phyloP scores from a whole-genome alignment of 139 green algal species.

The Chlorella sp. region DNA sequence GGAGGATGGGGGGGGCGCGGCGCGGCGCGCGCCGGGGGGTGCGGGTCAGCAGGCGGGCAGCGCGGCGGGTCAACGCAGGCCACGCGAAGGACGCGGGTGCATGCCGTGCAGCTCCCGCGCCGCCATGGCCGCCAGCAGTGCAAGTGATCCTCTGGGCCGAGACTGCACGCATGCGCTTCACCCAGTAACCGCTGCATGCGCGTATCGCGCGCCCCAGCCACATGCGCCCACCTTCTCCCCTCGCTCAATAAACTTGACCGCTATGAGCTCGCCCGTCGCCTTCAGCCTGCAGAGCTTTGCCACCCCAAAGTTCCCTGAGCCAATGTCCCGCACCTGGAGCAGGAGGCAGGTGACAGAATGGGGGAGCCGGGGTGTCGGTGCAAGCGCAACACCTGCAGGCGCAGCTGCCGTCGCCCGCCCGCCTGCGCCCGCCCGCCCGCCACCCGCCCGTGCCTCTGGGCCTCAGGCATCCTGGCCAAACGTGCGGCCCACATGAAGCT shows the following conservation, averaged over 20 bases:
- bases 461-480: too few relatives aligned
- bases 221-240: slow-evolving; percentile 70
- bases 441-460: neutral
- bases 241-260: slow-evolving; percentile 85
- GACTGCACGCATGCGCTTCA: too few relatives aligned
- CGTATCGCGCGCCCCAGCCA: too few relatives aligned
- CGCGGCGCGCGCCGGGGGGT: too few relatives aligned
- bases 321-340: slow-evolving; percentile 74
- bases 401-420: neutral
- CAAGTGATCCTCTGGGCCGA: too few relatives aligned
- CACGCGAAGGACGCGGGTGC: neutral
- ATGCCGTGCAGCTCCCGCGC: neutral
- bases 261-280: slow-evolving; percentile 69
- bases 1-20: too few relatives aligned
- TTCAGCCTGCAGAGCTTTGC: slow-evolving; percentile 76
- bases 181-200: too few relatives aligned
- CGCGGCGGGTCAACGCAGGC: neutral
- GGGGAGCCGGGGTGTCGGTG: too few relatives aligned
- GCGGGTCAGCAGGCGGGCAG: neutral
- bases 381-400: too few relatives aligned
- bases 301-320: slow-evolving; percentile 94
- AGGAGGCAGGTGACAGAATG: too few relatives aligned
- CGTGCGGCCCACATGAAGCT: too few relatives aligned
- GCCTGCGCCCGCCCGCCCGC: neutral
- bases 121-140: too few relatives aligned